Evolutionary conservation across 2,329 filamentous ascomycete genomes (phyloP).

Genomic region (Capronia americana): DNA sequence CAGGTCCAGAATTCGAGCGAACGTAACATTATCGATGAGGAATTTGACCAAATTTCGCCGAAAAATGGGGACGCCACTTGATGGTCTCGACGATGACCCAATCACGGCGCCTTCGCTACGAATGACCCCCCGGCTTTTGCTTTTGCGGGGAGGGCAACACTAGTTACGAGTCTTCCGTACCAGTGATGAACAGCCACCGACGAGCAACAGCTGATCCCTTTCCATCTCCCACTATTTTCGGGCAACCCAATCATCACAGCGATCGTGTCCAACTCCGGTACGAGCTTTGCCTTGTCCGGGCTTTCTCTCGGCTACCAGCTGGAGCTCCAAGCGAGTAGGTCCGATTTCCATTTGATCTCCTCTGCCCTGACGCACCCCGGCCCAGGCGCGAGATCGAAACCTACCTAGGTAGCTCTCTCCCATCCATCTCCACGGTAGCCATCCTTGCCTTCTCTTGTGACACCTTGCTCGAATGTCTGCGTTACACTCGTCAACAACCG

Average conservation of each 20-base stretch:
- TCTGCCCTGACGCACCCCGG: slow-evolving; percentile 8
- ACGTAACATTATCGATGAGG: background rate
- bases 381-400: slow-evolving; percentile 12
- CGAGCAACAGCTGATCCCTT: slow-evolving; percentile 5
- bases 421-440: background rate
- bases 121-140: background rate
- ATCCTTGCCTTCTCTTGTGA: background rate
- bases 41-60: background rate
- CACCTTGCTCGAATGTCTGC: background rate
- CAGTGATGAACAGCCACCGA: background rate
- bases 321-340: background rate
- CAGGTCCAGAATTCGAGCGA: slow-evolving; percentile 2
- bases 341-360: background rate
- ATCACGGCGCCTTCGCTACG: slow-evolving; percentile 3
- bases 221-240: background rate
- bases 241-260: background rate
- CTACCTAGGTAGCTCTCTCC: slow-evolving; percentile 5
- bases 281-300: slow-evolving; percentile 1
- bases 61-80: background rate
- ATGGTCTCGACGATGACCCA: background rate
- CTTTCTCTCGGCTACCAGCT: slow-evolving; percentile 13
- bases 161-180: background rate
- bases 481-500: background rate
- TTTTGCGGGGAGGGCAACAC: slow-evolving; percentile 2
- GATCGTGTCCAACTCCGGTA: slow-evolving; percentile 7